phyloP scores from a whole-genome alignment of 352 stramenopile species.

The Phytophthora citrophthora region DNA sequence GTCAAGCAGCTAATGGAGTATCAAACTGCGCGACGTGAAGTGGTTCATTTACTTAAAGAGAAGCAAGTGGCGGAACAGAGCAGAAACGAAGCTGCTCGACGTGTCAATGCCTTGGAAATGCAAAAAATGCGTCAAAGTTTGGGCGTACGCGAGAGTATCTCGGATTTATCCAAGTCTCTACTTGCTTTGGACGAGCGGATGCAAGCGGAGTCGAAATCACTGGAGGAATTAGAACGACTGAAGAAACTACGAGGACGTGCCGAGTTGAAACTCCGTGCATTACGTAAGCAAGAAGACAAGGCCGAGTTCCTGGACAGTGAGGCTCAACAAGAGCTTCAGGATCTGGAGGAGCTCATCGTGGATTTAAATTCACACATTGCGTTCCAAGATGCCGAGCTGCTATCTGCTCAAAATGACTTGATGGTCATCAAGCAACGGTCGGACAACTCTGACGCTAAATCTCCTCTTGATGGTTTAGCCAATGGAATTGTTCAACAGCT shows the following conservation, averaged over 20 bases:
- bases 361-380: slow-evolving; percentile 84
- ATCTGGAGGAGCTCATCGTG: slow-evolving; percentile 79
- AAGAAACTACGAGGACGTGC: slow-evolving; percentile 74
- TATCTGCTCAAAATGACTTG: slow-evolving; percentile 59
- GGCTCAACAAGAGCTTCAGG: slow-evolving; percentile 67
- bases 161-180: slow-evolving; percentile 69
- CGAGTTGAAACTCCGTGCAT: slow-evolving; percentile 60
- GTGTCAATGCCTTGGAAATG: slow-evolving; percentile 82
- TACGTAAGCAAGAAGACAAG: slow-evolving; percentile 54
- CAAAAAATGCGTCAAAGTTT: slow-evolving; percentile 81
- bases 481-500: slow-evolving; percentile 42
- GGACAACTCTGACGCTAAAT: slow-evolving; percentile 42
- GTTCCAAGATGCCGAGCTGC: slow-evolving; percentile 81
- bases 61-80: slow-evolving; percentile 69
- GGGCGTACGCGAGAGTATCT: slow-evolving; percentile 77
- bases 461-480: slow-evolving; percentile 51
- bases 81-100: slow-evolving; percentile 58
- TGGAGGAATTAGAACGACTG: slow-evolving; percentile 71
- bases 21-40: slow-evolving; percentile 57
- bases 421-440: slow-evolving; percentile 50
- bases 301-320: slow-evolving; percentile 68
- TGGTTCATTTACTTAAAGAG: slow-evolving; percentile 68
- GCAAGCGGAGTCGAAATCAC: slow-evolving; percentile 56
- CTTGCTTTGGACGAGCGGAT: slow-evolving; percentile 69
- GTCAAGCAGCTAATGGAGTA: slow-evolving; percentile 66